Evolutionary conservation across 2,329 filamentous ascomycete genomes (phyloP), one percentile per base, ranked within the genome.

Genomic region (Coniella lustricola): DNA sequence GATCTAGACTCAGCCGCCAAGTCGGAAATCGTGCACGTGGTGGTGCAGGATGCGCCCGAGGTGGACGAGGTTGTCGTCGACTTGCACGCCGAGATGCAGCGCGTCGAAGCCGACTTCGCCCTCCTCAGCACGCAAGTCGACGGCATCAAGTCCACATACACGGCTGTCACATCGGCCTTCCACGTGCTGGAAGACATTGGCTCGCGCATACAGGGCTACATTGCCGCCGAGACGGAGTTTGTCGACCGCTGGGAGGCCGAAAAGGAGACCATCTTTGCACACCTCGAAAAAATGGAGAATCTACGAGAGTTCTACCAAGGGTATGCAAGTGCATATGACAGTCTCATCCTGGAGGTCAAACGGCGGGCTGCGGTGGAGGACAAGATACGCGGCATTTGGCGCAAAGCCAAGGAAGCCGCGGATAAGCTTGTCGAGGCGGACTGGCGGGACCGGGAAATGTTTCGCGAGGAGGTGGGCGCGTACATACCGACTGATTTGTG

Each of bases 401-500:
- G 79, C 52, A 90, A 90, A 58, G 87, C 91, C 1, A 81, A 83
- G 62, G 81, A 84, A 50, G 84, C 84, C 56, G 75, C 96, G 8
- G 82, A 90, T 51, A 82, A 80, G 60, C 71, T 97, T 9, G 81
- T 86, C 53, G 78, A 87, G 12, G 73, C 80, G 12, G 93, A 98
- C 63, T 71, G 79, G 48, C 73, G 73, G 35, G 82, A 89, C 54
- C 76, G 93, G 33, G 85, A 94, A 54, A 71, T 77, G 0, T 97
- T 98, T 64, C 78, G 86, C 31, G 74, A 83, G 22, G 85, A 95
- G 37, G 84, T 93, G 12, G 90, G 90, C 7, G 88, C 94, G 55
- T 95, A 82, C 62, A 67, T 98, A 10, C 93, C 93, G 0, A 83
- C 84, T 0, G 90, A 96, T 63, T 79, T 96, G 18, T 96, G 90